A percentile compares a stretch with the other conserved stretches of the same genome.
These are phyloP conservation scores for Pythium sukuiense DNA, from an alignment of 352 stramenopile genomes.

Conservation along the genomic window DNA sequence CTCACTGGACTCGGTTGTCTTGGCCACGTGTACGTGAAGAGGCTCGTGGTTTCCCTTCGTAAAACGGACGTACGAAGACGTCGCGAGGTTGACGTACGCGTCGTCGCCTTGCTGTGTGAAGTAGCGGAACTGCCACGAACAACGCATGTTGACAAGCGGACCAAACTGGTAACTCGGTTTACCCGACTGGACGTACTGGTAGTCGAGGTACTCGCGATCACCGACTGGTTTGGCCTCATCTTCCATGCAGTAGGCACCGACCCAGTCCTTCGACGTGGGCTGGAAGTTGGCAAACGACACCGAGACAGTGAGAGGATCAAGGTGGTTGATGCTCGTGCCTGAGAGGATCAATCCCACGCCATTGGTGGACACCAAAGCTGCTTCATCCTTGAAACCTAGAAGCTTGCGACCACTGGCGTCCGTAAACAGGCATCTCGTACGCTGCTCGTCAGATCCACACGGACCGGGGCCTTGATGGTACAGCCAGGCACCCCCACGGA, in stretches of 20 bases:
- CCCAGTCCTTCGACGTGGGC: constrained; percentile 14
- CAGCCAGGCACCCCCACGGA: constrained; percentile 11
- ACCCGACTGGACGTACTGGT: background rate
- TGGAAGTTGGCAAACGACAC: background rate
- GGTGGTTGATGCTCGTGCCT: constrained; percentile 1
- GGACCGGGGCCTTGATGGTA: constrained; percentile 11
- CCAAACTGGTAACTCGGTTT: constrained; percentile 14
- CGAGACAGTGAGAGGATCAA: constrained; percentile 3
- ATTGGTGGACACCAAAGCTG: background rate
- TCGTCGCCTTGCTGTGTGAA: constrained; percentile 13
- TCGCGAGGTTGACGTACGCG: constrained; percentile 13
- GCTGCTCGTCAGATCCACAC: constrained; percentile 1
- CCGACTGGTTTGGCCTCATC: constrained; percentile 4
- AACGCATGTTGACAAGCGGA: constrained; percentile 37
- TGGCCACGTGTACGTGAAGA: constrained; percentile 26
- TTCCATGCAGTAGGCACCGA: constrained; percentile 26
- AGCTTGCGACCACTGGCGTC: background rate
- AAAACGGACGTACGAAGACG: constrained; percentile 22
- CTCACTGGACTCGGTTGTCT: constrained; percentile 17
- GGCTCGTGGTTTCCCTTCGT: constrained; percentile 16
- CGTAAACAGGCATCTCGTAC: constrained; percentile 3
- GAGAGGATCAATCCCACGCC: background rate
- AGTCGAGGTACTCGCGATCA: constrained; percentile 19
- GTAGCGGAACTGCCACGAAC: constrained; percentile 36
- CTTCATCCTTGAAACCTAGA: background rate